These are phyloP conservation scores for Apiosordaria backusii DNA, from an alignment of 495 filamentous ascomycete species.

Conservation along the genomic window DNA sequence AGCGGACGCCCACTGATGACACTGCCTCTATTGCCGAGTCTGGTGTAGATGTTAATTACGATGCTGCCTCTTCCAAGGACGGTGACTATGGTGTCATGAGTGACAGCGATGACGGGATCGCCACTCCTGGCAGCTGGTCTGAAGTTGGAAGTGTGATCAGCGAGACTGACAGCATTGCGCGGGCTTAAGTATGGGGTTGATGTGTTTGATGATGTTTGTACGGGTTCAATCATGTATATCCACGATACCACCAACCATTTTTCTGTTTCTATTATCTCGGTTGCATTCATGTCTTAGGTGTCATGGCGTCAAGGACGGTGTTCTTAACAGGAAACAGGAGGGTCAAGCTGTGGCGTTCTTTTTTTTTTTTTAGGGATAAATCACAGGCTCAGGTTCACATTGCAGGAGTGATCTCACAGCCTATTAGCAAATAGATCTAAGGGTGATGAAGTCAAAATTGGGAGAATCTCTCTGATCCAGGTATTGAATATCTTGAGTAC, in stretches of 20 bases:
- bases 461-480: too few relatives aligned
- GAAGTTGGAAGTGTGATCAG: slow-evolving; percentile 73
- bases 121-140: slow-evolving; percentile 71
- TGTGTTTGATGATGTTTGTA: not conserved
- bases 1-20: slow-evolving; percentile 48
- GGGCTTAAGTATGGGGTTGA: slow-evolving; percentile 24
- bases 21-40: slow-evolving; percentile 46
- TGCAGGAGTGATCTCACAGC: too few relatives aligned
- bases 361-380: too few relatives aligned
- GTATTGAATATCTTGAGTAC: too few relatives aligned
- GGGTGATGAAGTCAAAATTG: too few relatives aligned
- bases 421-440: too few relatives aligned
- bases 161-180: slow-evolving; percentile 44
- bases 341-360: too few relatives aligned
- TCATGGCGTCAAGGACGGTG: too few relatives aligned
- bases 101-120: slow-evolving; percentile 57
- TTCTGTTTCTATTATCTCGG: too few relatives aligned
- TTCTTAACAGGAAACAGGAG: too few relatives aligned
- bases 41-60: slow-evolving; percentile 38
- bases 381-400: too few relatives aligned
- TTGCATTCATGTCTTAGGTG: not conserved
- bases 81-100: slow-evolving; percentile 60
- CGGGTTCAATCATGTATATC: not conserved
- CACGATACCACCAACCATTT: not conserved
- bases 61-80: slow-evolving; percentile 32